These are phyloP conservation scores for Stephania yunnanensis DNA, from an alignment of 164 flowering plant species.

Conservation along the genomic window DNA sequence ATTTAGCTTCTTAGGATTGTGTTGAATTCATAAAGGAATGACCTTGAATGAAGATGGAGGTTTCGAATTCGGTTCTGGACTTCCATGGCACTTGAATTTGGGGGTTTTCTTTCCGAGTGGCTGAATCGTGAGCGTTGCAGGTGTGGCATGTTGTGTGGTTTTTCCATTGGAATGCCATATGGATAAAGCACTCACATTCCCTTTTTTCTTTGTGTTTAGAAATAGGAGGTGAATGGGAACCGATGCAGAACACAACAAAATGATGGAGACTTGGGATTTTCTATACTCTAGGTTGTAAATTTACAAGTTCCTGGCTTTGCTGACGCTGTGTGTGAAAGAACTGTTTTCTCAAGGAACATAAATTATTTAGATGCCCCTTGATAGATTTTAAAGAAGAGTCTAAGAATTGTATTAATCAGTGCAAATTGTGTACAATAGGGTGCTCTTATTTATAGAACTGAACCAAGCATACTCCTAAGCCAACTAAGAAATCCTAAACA, in stretches of 20 bases:
- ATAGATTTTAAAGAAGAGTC: too few species aligned
- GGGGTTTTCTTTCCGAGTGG: neutral
- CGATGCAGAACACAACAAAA: neutral
- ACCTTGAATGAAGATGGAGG: neutral
- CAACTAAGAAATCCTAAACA: too few species aligned
- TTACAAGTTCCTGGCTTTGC: neutral
- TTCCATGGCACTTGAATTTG: neutral
- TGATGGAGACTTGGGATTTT: neutral
- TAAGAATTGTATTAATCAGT: too few species aligned
- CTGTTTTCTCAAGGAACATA: neutral
- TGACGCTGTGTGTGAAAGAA: neutral
- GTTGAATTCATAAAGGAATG: neutral
- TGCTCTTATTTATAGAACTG: too few species aligned
- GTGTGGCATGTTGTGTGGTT: neutral
- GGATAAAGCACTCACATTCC: neutral
- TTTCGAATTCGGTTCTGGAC: neutral
- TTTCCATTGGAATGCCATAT: neutral
- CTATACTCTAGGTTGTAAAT: neutral
- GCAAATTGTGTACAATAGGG: too few species aligned
- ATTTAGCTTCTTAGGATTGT: neutral
- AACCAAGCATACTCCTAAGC: too few species aligned
- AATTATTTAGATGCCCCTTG: neutral
- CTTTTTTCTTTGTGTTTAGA: neutral
- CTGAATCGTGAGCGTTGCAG: neutral
- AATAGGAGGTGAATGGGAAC: neutral